Conservation (phyloP, 305 asterid genomes). For the Fraxinus baroniana region DNA sequence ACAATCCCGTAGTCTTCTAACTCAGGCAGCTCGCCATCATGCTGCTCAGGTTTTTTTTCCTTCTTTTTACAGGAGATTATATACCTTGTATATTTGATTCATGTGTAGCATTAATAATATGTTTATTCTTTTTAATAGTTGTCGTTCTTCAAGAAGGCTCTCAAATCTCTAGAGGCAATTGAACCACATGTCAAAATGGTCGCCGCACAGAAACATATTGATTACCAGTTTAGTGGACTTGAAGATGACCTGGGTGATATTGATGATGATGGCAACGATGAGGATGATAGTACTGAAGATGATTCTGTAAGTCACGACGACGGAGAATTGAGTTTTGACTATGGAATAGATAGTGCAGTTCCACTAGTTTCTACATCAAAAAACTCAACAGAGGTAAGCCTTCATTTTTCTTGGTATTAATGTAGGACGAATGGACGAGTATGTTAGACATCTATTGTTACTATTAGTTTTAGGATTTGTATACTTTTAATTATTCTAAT, state of each 20-base stretch:
- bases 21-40: slow-evolving; percentile 96
- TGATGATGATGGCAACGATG: slow-evolving; percentile 39
- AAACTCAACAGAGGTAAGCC: slow-evolving; percentile 79
- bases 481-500: not conserved
- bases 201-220: slow-evolving; percentile 82
- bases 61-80: not conserved
- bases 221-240: slow-evolving; percentile 82
- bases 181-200: slow-evolving; percentile 89
- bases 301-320: slow-evolving; percentile 53
- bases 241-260: slow-evolving; percentile 53
- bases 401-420: slow-evolving; percentile 25
- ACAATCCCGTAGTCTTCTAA: slow-evolving; percentile 88
- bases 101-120: slow-evolving; percentile 22
- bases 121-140: slow-evolving; percentile 48
- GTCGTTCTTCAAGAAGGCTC: slow-evolving; percentile 73
- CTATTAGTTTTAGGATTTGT: slow-evolving; percentile 4
- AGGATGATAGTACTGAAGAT: slow-evolving; percentile 46
- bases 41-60: slow-evolving; percentile 61
- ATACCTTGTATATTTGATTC: not conserved
- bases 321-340: slow-evolving; percentile 77
- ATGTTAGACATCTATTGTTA: not conserved
- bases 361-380: slow-evolving; percentile 43
- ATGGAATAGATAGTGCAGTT: slow-evolving; percentile 40
- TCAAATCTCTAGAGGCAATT: slow-evolving; percentile 74
- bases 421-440: not conserved